Conservation (phyloP, 2,329 filamentous ascomycete species). For the Colletotrichum musae region DNA sequence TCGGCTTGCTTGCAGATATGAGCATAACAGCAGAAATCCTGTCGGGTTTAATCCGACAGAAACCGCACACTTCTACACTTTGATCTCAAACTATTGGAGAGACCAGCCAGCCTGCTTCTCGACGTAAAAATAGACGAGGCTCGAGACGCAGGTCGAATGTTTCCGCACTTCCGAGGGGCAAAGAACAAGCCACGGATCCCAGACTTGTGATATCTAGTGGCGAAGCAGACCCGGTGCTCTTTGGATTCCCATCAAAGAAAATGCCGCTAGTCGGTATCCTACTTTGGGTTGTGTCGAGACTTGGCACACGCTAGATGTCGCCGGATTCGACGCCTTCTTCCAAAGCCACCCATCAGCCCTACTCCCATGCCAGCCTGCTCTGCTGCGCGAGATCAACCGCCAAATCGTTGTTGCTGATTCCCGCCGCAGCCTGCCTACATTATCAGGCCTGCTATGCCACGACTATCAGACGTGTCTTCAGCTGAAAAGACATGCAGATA, state of each 20-base stretch:
- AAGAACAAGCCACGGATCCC: no score
- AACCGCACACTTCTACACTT: no score
- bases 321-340: conserved; percentile 13
- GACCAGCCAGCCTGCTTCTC: no score
- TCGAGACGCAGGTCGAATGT: no score
- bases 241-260: not conserved
- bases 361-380: conserved; percentile 1
- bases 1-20: no score
- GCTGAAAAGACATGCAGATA: not conserved
- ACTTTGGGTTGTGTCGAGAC: not conserved
- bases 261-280: not conserved
- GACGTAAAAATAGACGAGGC: no score
- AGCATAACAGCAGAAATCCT: no score
- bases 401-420: not conserved
- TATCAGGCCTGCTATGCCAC: not conserved
- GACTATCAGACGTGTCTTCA: not conserved
- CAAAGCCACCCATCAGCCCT: conserved; percentile 25
- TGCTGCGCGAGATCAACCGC: not conserved
- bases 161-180: not conserved
- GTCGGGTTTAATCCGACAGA: no score
- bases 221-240: not conserved
- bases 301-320: conserved; percentile 3
- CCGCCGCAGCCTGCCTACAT: not conserved
- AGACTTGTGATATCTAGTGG: not conserved
- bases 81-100: no score